These are phyloP conservation scores for Bombardia bombarda DNA, from an alignment of 495 filamentous ascomycete species.

Conservation along the genomic window DNA sequence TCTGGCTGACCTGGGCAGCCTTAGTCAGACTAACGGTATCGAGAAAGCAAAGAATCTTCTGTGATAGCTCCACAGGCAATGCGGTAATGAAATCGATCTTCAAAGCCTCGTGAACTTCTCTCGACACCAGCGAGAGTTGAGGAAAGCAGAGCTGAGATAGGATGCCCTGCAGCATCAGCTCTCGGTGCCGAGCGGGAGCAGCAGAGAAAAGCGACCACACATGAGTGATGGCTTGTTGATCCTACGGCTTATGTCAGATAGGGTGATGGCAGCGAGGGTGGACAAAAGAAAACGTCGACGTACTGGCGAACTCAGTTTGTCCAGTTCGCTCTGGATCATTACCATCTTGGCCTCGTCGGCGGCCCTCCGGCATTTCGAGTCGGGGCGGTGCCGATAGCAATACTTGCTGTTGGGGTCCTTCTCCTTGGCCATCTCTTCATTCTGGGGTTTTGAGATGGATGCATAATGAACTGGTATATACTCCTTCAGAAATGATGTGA, in stretches of 20 bases:
- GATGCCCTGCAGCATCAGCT: slow-evolving; percentile 91
- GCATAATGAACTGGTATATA: slow-evolving; percentile 83
- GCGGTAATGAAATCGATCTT: slow-evolving; percentile 92
- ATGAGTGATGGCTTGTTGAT: slow-evolving; percentile 85
- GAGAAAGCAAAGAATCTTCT: slow-evolving; percentile 86
- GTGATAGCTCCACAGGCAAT: slow-evolving; percentile 81
- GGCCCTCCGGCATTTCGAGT: slow-evolving; percentile 85
- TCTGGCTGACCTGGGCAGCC: slow-evolving; percentile 85
- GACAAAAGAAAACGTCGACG: neutral
- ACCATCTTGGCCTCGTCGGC: slow-evolving; percentile 95
- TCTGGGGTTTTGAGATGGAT: slow-evolving; percentile 45
- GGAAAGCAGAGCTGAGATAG: slow-evolving; percentile 95
- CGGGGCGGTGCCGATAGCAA: slow-evolving; percentile 92
- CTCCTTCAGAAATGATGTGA: slow-evolving; percentile 76
- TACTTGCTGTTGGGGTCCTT: slow-evolving; percentile 74
- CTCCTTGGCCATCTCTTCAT: slow-evolving; percentile 29
- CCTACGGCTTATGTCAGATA: slow-evolving; percentile 5
- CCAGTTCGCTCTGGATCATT: slow-evolving; percentile 79
- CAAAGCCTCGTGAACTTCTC: slow-evolving; percentile 80
- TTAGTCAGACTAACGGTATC: slow-evolving; percentile 96
- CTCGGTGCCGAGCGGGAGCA: slow-evolving; percentile 84
- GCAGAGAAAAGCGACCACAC: slow-evolving; percentile 98
- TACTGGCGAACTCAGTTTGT: slow-evolving; percentile 65
- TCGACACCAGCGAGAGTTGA: slow-evolving; percentile 85
- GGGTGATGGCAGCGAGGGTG: neutral